phyloP scores from a whole-genome alignment of 208 protist species.

The Trypanosoma congolense region DNA sequence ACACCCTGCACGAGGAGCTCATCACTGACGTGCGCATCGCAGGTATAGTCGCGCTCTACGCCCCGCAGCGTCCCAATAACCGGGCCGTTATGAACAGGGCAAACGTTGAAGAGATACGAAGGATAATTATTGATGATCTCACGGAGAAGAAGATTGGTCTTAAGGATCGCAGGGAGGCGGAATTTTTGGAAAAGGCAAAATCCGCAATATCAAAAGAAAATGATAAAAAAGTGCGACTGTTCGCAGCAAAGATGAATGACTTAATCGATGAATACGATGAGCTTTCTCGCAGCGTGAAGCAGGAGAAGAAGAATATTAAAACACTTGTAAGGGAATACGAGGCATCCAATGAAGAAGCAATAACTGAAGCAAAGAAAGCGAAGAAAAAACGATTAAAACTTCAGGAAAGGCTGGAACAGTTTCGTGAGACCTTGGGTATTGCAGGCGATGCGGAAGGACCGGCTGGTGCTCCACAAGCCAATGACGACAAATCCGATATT shows the following conservation, averaged over 20 bases:
- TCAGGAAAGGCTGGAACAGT: constrained; percentile 38
- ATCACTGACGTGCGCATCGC: constrained; percentile 77
- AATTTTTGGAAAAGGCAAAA: constrained; percentile 22
- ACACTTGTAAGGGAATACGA: constrained; percentile 50
- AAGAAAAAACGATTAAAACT: constrained; percentile 78
- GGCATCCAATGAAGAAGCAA: constrained; percentile 34
- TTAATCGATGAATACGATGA: constrained; percentile 83
- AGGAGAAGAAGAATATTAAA: constrained; percentile 75
- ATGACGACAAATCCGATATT: background rate
- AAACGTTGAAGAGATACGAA: constrained; percentile 25
- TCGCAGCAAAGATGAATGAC: constrained; percentile 72
- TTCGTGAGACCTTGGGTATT: constrained; percentile 26
- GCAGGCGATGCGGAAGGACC: constrained; percentile 15
- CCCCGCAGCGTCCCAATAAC: constrained; percentile 27
- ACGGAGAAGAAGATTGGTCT: constrained; percentile 26
- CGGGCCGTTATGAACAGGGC: constrained; percentile 37
- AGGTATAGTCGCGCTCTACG: constrained; percentile 47
- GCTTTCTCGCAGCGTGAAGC: constrained; percentile 44
- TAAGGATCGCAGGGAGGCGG: constrained; percentile 34
- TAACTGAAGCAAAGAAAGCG: constrained; percentile 74
- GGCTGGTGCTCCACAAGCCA: background rate
- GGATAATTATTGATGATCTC: constrained; percentile 26
- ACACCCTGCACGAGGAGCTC: constrained; percentile 60
- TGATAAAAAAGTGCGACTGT: constrained; percentile 47
- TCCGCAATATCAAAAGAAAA: constrained; percentile 28